Evolutionary conservation across 352 stramenopile species (phyloP), one percentile per base, ranked within the genome.

Genomic region (Salisapilia sapeloensis): DNA sequence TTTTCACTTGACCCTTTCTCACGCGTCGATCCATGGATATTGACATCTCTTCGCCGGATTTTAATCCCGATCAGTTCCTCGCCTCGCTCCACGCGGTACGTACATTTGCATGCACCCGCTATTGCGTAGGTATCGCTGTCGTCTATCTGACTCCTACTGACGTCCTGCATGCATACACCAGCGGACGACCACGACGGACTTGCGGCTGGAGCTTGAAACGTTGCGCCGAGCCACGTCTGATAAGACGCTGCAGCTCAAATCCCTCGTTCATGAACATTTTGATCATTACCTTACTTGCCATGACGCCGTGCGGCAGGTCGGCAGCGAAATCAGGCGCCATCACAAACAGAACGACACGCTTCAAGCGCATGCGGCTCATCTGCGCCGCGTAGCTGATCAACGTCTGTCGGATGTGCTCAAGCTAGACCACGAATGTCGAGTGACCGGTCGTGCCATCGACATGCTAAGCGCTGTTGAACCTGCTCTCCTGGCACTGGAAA

Each of bases 251-350:
- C 74, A 85, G 45, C 62, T 89, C 25, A 89, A 89, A 39, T 60
- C 64, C 7, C 53, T 89, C 21, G 74, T 85, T 34, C 74, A 57
- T 17, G 60, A 63, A 21, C 74, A 85, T 44, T 89, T 85, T 35
- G 74, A 89, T 35, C 66, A 85, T 42, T 89, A 85, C 16, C 29
- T 89, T 24, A 79, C 61, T 13, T 89, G 70, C 37, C 74, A 89
- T 39, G 74, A 89, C 36, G 56, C 70, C 3, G 70, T 85, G 40
- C 63, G 64, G 4, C 42, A 57, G 9, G 42, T 89, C 14, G 50
- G 54, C 1, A 51, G 77, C 6, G 74, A 84, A 7, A 61, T 85
- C 20, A 63, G 53, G 17, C 26, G 53, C 2, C 74, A 89, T 40
- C n/a, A n/a, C n/a, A n/a, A n/a, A n/a, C 46, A 77, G 23, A 50